Conservation (phyloP, 164 flowering plant genomes). For the Tinospora cordifolia region DNA sequence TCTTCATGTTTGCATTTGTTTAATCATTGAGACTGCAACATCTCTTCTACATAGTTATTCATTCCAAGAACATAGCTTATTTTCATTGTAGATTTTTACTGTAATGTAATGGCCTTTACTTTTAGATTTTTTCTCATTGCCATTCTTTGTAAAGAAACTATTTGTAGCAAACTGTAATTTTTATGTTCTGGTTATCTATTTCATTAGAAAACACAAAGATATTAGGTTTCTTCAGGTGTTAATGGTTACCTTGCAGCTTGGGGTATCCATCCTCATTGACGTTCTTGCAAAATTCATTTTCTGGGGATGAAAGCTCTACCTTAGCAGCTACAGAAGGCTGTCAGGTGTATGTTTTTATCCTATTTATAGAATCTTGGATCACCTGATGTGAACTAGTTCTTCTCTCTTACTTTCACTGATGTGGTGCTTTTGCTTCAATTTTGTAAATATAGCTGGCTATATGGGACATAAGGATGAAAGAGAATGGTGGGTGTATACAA, state of each 20-base stretch:
- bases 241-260: conserved; percentile 36
- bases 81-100: background rate
- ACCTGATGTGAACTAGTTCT: conserved; percentile 4
- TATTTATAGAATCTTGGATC: background rate
- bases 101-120: background rate
- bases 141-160: background rate
- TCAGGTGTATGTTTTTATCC: conserved; percentile 37
- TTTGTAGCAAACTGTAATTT: background rate
- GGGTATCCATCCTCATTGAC: conserved; percentile 62
- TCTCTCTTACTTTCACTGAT: background rate
- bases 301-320: conserved; percentile 39
- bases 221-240: background rate
- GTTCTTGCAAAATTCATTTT: conserved; percentile 34
- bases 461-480: conserved; percentile 76
- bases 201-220: background rate
- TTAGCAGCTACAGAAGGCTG: conserved; percentile 74
- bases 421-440: conserved; percentile 10
- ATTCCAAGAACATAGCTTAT: too few species aligned
- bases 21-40: too few species aligned
- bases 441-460: conserved; percentile 44
- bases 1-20: too few species aligned
- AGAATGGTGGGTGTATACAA: conserved; percentile 73
- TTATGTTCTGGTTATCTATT: background rate
- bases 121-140: background rate
- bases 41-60: too few species aligned